These are phyloP conservation scores for Actinomortierella wolfii DNA, from an alignment of 371 early-diverging fungal genomes.

Conservation along the genomic window DNA sequence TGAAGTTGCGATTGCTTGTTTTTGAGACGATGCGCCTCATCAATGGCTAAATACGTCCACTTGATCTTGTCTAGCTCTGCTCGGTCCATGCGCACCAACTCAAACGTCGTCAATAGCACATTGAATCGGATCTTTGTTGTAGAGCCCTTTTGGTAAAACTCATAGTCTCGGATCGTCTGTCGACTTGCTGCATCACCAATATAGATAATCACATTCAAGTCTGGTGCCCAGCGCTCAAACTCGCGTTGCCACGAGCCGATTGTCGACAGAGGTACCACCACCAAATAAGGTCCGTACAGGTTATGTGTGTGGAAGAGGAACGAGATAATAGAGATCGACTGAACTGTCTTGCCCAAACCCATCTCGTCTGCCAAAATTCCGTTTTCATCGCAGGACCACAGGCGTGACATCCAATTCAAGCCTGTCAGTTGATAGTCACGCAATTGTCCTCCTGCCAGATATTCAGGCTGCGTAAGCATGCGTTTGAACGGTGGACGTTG, in stretches of 20 bases:
- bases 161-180: slow-evolving; percentile 86
- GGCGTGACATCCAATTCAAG: slow-evolving; percentile 98
- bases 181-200: slow-evolving; percentile 86
- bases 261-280: slow-evolving; percentile 96
- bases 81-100: slow-evolving; percentile 92
- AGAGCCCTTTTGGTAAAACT: slow-evolving; percentile 72
- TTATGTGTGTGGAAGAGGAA: slow-evolving; percentile 86
- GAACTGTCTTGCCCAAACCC: slow-evolving; percentile 99
- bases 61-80: slow-evolving; percentile 73
- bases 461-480: slow-evolving; percentile 81
- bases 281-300: slow-evolving; percentile 93
- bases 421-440: slow-evolving; percentile 98
- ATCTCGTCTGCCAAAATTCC: slow-evolving; percentile 94
- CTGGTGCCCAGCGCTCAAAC: slow-evolving; percentile 94
- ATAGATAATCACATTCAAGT: slow-evolving; percentile 90
- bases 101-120: slow-evolving; percentile 93
- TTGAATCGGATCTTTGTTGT: slow-evolving; percentile 83
- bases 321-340: slow-evolving; percentile 96
- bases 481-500: slow-evolving; percentile 78
- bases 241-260: slow-evolving; percentile 95
- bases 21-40: slow-evolving; percentile 93
- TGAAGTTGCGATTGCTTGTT: slow-evolving; percentile 89
- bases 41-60: slow-evolving; percentile 89
- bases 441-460: slow-evolving; percentile 87
- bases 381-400: slow-evolving; percentile 96